Base-by-base conservation (phyloP, 2,329 filamentous ascomycete genomes). In the Fusarium incarnatum region DNA sequence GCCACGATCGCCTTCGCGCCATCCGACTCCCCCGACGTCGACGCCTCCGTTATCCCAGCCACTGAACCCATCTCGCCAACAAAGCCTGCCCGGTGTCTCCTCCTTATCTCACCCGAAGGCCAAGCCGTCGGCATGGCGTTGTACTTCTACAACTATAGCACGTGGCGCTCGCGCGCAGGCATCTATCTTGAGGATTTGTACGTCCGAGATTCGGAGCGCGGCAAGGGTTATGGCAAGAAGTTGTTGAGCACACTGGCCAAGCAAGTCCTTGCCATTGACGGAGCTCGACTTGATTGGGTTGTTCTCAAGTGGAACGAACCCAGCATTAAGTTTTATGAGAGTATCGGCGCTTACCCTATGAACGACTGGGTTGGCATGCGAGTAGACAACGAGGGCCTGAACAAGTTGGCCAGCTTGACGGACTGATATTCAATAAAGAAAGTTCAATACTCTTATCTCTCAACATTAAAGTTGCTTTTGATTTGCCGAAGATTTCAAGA, bases 121-220 rank as follows among this genome's bases (percentile, higher is more conserved):
- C 77, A 81, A 41, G 79, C 79, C 1, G 92, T 89, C 0, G 94
- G 92, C 49, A 93, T 98, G 87, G 94, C 94, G 2, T 82, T 98
- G 42, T 98, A 94, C 83, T 98, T 97, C 80, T 94, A 95, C 85
- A 98, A 95, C 82, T 98, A 97, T 82, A 94, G 91, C 77, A 98
- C 95, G 1, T 98, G 96, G 96, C 88, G 92, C 11, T 88, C 92
- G n/a, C 88, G 88, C 47, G 89, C 94, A 0, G 95, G 95, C 5
- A 92, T 99, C 76, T 97, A 97, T 80, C 89, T 98, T 40, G 95
- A 98, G 80, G 95, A 98, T 77, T 83, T 98, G n/a, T 97, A 91
- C 76, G 93, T 99, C 42, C 86, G 89, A 73, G 86, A 89, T 2
- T 82, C 83, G 46, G 89, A 92, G 74, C 85, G 96, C 6, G 90